Evolutionary conservation across 805 yeast genomes (phyloP).

Genomic region (Saturnispora zaruensis): DNA sequence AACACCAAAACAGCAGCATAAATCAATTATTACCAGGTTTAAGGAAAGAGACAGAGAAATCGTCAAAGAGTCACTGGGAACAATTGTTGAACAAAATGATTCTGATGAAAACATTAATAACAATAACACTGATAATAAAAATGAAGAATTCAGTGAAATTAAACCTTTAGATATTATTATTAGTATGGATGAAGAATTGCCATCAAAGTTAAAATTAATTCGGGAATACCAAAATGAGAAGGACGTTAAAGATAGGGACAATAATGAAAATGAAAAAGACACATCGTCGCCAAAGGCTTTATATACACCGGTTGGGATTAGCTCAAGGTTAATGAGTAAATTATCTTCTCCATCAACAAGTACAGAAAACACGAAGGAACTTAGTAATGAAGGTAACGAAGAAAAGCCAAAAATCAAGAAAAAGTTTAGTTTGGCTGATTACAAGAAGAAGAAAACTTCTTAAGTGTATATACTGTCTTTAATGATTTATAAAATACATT

Average conservation of each 20-base stretch:
- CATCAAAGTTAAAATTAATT: constrained; percentile 11
- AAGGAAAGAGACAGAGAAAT: constrained; percentile 19
- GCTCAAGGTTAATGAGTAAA: constrained; percentile 6
- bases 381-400: background rate
- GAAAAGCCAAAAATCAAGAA: constrained; percentile 35
- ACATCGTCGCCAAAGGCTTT: constrained; percentile 1
- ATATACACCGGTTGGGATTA: constrained; percentile 13
- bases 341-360: background rate
- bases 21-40: constrained; percentile 28
- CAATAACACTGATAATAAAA: background rate
- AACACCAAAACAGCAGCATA: constrained; percentile 24
- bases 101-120: background rate
- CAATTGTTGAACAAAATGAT: constrained; percentile 2
- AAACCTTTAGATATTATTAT: constrained; percentile 5
- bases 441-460: constrained; percentile 39
- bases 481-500: background rate
- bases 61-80: background rate
- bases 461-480: background rate
- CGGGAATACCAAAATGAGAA: constrained; percentile 4
- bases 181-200: constrained; percentile 8
- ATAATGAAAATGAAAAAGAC: constrained; percentile 3
- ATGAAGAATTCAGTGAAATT: background rate
- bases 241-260: background rate
- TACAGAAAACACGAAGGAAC: background rate
- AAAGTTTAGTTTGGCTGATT: constrained; percentile 69